A percentile compares a stretch with the other conserved stretches of the same genome.
Conservation (phyloP, 2,329 filamentous ascomycete species). For the Westerdykella ornata region DNA sequence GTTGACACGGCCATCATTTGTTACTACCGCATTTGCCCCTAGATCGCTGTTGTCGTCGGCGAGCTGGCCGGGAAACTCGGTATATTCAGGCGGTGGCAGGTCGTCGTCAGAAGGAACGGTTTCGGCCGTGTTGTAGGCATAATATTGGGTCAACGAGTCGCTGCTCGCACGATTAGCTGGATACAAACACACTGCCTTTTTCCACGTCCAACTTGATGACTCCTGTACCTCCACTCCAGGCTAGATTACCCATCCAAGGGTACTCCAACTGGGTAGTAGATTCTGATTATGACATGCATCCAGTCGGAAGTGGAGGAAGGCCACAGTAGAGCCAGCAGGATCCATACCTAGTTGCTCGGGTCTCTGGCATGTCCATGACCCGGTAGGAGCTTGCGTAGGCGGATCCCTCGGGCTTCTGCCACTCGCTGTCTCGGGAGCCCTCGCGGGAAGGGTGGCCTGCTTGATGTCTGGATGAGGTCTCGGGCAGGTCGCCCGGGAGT, state of each 20-base stretch:
- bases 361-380: constrained; percentile 2
- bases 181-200: no score
- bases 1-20: constrained; percentile 37
- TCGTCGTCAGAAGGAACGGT: constrained; percentile 11
- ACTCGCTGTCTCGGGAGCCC: constrained; percentile 5
- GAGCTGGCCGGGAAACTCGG: constrained; percentile 37
- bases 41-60: constrained; percentile 33
- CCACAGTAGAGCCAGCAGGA: no score
- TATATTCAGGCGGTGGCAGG: constrained; percentile 37
- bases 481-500: constrained; percentile 8
- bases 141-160: constrained; percentile 2
- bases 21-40: constrained; percentile 42
- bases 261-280: no score
- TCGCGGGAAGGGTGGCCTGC: no score
- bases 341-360: no score
- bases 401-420: constrained; percentile 22
- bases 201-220: no score
- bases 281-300: no score
- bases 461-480: constrained; percentile 4
- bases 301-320: no score
- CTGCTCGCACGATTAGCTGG: no score
- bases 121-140: constrained; percentile 4
- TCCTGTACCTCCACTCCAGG: no score
- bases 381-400: constrained; percentile 25
- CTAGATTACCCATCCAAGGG: no score